Conservation (phyloP, 768 basidiomycete species). For the Pleurotus salmoneostramineus region DNA sequence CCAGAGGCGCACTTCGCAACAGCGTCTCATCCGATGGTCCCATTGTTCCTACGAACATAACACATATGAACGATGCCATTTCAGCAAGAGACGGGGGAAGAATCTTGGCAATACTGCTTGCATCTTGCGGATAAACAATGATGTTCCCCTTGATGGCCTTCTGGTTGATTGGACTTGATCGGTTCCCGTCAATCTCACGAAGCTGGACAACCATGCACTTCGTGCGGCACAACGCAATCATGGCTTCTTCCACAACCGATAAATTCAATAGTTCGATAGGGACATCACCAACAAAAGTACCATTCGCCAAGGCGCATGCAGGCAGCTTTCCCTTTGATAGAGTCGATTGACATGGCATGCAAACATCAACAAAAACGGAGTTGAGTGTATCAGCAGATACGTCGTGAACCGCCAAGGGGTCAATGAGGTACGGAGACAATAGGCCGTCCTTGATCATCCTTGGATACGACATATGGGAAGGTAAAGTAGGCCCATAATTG, state of each 20-base stretch:
- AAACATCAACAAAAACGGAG: too few relatives aligned
- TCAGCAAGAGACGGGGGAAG: slow-evolving; percentile 34
- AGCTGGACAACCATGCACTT: slow-evolving; percentile 33
- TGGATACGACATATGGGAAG: too few relatives aligned
- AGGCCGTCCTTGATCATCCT: too few relatives aligned
- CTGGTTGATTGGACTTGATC: slow-evolving; percentile 16
- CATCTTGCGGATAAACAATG: slow-evolving; percentile 35
- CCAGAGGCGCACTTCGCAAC: slow-evolving; percentile 28
- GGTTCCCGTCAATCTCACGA: neutral
- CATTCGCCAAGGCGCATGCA: slow-evolving; percentile 26
- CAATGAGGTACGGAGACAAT: too few relatives aligned
- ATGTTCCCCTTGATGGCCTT: slow-evolving; percentile 32
- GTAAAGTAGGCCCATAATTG: too few relatives aligned
- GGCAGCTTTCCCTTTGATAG: slow-evolving; percentile 13
- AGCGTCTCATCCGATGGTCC: slow-evolving; percentile 25
- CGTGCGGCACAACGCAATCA: slow-evolving; percentile 31
- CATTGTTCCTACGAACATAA: slow-evolving; percentile 34
- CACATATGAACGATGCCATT: slow-evolving; percentile 29
- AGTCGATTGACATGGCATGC: too few relatives aligned
- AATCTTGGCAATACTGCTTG: slow-evolving; percentile 18
- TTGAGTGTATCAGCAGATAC: too few relatives aligned
- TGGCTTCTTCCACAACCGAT: slow-evolving; percentile 32
- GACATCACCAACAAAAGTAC: slow-evolving; percentile 22
- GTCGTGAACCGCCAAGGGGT: too few relatives aligned
- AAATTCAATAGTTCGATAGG: slow-evolving; percentile 25